Evolutionary conservation across 2,329 filamentous ascomycete species (phyloP).

Genomic region (Didymella exigua): DNA sequence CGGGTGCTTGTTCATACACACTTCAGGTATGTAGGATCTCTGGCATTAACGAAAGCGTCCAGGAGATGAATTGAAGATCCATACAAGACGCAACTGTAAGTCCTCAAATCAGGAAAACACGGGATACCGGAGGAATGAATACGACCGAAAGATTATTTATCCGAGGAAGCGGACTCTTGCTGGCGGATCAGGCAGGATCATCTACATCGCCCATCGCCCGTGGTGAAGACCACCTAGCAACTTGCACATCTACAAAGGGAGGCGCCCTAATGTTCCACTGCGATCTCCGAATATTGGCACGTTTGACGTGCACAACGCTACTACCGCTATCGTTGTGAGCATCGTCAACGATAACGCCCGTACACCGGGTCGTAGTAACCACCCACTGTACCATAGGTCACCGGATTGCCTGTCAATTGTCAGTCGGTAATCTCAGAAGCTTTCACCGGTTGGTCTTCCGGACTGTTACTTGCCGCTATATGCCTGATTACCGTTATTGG

Average conservation of each 20-base stretch:
- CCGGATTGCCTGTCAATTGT: constrained; percentile 5
- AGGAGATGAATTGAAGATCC: background rate
- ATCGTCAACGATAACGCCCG: constrained; percentile 24
- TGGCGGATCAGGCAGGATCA: constrained; percentile 8
- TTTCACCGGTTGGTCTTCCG: background rate
- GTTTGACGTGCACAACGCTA: background rate
- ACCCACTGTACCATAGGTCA: constrained; percentile 2
- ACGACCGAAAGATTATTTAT: background rate
- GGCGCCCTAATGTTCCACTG: background rate
- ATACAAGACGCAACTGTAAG: background rate
- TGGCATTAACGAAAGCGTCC: background rate
- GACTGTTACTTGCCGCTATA: constrained; percentile 4
- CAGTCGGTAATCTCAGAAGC: background rate
- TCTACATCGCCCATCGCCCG: constrained; percentile 10
- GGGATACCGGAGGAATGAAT: background rate
- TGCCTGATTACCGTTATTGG: background rate
- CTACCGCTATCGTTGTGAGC: background rate
- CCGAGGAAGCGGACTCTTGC: constrained; percentile 15
- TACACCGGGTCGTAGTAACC: constrained; percentile 36
- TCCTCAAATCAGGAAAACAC: background rate
- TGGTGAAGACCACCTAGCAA: background rate
- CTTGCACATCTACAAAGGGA: constrained; percentile 29
- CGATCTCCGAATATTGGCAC: background rate
- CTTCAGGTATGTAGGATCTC: background rate
- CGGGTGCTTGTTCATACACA: background rate